A percentile compares a stretch with the other conserved stretches of the same genome.
Conservation (phyloP, 2,329 filamentous ascomycete genomes). For the Neonectria neomacrospora region DNA sequence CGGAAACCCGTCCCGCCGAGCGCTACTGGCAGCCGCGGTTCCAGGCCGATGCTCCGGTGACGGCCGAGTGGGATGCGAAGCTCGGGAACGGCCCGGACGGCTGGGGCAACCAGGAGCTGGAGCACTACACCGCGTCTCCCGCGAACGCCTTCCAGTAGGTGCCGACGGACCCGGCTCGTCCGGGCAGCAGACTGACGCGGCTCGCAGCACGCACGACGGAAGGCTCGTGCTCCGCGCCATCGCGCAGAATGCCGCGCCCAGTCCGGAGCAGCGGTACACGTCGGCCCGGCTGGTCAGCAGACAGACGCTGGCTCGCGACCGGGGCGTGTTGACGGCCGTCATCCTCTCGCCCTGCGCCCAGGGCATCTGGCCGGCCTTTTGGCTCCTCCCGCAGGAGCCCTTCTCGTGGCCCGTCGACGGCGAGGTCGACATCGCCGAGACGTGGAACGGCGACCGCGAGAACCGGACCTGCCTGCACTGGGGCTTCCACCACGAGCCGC, state of each 20-base stretch:
- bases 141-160: conserved; percentile 64
- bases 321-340: conserved; percentile 63
- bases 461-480: conserved; percentile 70
- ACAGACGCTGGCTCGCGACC: conserved; percentile 60
- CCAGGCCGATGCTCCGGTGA: conserved; percentile 57
- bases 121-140: conserved; percentile 63
- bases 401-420: conserved; percentile 69
- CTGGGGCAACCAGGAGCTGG: conserved; percentile 70
- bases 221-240: conserved; percentile 65
- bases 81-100: conserved; percentile 66
- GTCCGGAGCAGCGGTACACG: conserved; percentile 59
- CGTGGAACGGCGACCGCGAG: conserved; percentile 67
- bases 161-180: background rate
- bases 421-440: conserved; percentile 70
- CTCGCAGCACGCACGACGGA: conserved; percentile 55
- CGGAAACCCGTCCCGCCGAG: conserved; percentile 31
- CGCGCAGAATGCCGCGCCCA: conserved; percentile 47
- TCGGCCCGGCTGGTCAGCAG: conserved; percentile 66
- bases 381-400: conserved; percentile 67
- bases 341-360: conserved; percentile 63
- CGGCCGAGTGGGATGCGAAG: conserved; percentile 64
- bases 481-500: conserved; percentile 65
- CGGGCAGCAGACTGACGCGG: background rate
- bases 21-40: conserved; percentile 66
- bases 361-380: conserved; percentile 72